Evolutionary conservation across 495 filamentous ascomycete species (phyloP).

Genomic region (Physcia stellaris): DNA sequence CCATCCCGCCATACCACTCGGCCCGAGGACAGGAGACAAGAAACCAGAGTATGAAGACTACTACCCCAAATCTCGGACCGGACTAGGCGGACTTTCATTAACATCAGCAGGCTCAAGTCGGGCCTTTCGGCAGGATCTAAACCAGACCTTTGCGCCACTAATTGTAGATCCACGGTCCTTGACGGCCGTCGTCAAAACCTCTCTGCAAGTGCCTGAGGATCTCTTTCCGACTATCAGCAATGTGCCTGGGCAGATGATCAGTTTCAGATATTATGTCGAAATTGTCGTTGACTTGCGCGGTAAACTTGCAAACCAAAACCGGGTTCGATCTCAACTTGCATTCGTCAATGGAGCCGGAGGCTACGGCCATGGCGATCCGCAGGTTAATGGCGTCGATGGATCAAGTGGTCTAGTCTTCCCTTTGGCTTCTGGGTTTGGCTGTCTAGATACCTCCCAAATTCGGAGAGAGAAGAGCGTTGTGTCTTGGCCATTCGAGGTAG

Average conservation of each 20-base stretch:
- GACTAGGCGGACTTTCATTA: constrained; percentile 68
- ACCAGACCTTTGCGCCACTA: constrained; percentile 73
- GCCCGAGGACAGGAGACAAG: constrained; percentile 44
- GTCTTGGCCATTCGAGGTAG: constrained; percentile 64
- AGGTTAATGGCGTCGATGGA: constrained; percentile 29
- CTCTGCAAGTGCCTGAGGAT: constrained; percentile 76
- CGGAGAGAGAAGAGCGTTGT: constrained; percentile 81
- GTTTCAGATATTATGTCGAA: constrained; percentile 86
- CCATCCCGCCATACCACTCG: constrained; percentile 54
- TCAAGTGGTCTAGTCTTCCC: constrained; percentile 24
- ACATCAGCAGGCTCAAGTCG: constrained; percentile 70
- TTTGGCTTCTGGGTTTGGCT: constrained; percentile 44
- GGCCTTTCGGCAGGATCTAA: constrained; percentile 84
- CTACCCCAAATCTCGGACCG: constrained; percentile 59
- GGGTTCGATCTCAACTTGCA: constrained; percentile 44
- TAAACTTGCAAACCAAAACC: constrained; percentile 54
- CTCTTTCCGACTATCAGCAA: constrained; percentile 82
- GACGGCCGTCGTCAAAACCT: constrained; percentile 60
- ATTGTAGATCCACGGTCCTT: constrained; percentile 73
- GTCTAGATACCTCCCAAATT: constrained; percentile 81
- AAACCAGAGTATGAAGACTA: constrained; percentile 66
- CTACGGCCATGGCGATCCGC: constrained; percentile 27
- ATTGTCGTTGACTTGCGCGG: constrained; percentile 85
- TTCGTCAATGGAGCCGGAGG: constrained; percentile 36
- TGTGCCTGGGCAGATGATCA: constrained; percentile 83